These are phyloP conservation scores for Mycena vitilis DNA, from an alignment of 768 basidiomycete genomes.

Conservation along the genomic window DNA sequence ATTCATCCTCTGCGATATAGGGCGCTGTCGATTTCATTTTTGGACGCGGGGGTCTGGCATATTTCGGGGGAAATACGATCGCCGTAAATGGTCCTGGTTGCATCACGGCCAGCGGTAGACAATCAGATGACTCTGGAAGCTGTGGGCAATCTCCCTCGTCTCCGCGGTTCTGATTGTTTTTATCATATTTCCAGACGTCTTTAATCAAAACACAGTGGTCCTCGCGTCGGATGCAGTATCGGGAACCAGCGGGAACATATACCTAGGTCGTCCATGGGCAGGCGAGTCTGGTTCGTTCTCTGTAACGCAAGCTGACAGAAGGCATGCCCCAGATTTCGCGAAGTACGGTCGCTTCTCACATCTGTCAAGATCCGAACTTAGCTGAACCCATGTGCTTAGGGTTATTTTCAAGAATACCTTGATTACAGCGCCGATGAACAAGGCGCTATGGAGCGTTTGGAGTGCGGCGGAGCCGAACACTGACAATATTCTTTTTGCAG, in stretches of 20 bases:
- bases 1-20: conserved; percentile 37
- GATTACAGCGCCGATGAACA: conserved; percentile 53
- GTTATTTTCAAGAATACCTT: conserved; percentile 62
- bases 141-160: conserved; percentile 46
- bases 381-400: conserved; percentile 38
- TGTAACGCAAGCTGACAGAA: not conserved
- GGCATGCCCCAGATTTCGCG: conserved; percentile 46
- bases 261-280: conserved; percentile 62
- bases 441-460: conserved; percentile 62
- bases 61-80: conserved; percentile 63
- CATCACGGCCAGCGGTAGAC: conserved; percentile 62
- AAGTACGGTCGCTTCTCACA: conserved; percentile 45
- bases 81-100: conserved; percentile 56
- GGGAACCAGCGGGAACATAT: conserved; percentile 50
- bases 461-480: conserved; percentile 49
- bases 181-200: conserved; percentile 48
- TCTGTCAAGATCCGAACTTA: not conserved
- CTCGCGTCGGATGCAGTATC: conserved; percentile 54
- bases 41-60: conserved; percentile 54
- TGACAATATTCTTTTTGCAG: conserved; percentile 59
- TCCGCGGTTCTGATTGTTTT: not conserved
- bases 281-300: conserved; percentile 37
- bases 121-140: conserved; percentile 56
- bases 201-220: conserved; percentile 57
- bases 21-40: conserved; percentile 66